phyloP scores from a whole-genome alignment of 1,284 basidiomycete species.

The Leucoagaricus sp. region DNA sequence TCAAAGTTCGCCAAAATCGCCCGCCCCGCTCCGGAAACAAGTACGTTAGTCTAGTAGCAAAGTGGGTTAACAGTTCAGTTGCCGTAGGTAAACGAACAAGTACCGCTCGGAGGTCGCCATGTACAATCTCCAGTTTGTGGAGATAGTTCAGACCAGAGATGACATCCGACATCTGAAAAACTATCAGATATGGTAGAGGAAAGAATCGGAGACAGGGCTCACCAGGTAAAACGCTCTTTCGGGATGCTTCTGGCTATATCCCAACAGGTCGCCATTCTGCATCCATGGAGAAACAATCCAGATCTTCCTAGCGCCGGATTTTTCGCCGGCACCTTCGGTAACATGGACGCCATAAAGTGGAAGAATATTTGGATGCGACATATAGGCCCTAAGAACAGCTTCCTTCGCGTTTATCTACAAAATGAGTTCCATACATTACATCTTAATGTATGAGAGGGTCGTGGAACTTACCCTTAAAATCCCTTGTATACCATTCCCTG shows the following conservation, averaged over 20 bases:
- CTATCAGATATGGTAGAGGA: background rate
- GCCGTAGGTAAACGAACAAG: background rate
- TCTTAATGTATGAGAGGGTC: no score
- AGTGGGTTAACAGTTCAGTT: background rate
- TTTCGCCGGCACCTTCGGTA: no score
- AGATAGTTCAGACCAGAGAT: background rate
- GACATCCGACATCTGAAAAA: background rate
- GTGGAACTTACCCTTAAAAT: no score
- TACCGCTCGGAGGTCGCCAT: background rate
- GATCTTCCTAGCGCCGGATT: no score
- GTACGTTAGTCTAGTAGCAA: background rate
- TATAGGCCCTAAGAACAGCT: no score
- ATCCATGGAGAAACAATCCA: background rate
- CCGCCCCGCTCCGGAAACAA: background rate
- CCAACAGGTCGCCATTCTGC: background rate
- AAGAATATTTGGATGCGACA: no score
- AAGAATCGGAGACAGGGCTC: background rate
- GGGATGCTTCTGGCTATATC: background rate
- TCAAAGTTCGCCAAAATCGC: background rate
- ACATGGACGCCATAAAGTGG: no score
- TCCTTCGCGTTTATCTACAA: no score
- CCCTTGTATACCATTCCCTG: no score
- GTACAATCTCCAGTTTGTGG: background rate
- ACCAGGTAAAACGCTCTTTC: background rate
- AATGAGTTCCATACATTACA: no score